Percentiles rank a stretch among this genome's conserved stretches.
Conservation (phyloP, 495 filamentous ascomycete species). For the Penicillium herquei region DNA sequence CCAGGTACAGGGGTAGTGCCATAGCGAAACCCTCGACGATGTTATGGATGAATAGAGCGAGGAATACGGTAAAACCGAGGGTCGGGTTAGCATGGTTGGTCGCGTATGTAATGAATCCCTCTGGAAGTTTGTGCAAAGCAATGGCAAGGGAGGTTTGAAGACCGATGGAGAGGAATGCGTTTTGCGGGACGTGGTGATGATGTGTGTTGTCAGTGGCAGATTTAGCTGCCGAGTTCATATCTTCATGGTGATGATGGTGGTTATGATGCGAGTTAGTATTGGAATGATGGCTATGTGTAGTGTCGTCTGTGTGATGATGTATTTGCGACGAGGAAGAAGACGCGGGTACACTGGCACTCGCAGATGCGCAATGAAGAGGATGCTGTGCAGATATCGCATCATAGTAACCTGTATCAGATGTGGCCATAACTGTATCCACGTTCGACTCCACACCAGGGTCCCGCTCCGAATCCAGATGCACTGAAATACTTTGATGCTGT, state of each 20-base stretch:
- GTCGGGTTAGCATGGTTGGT: constrained; percentile 92
- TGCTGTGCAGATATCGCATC: constrained; percentile 15
- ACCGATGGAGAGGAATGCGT: constrained; percentile 89
- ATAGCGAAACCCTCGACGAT: constrained; percentile 96
- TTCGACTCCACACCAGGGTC: constrained; percentile 1
- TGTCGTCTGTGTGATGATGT: constrained; percentile 1
- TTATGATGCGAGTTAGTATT: constrained; percentile 6
- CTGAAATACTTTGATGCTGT: constrained; percentile 17
- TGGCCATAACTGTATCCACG: constrained; percentile 1
- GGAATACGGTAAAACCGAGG: constrained; percentile 86
- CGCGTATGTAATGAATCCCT: constrained; percentile 97
- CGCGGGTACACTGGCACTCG: neutral
- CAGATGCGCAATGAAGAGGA: neutral
- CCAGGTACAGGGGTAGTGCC: constrained; percentile 87
- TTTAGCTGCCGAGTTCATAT: constrained; percentile 19
- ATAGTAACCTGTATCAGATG: constrained; percentile 15
- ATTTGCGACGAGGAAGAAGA: neutral
- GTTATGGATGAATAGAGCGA: constrained; percentile 96
- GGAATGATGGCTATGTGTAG: neutral
- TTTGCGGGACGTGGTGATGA: constrained; percentile 95
- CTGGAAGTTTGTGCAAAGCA: constrained; percentile 92
- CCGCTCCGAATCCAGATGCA: constrained; percentile 8
- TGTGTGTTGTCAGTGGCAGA: constrained; percentile 52
- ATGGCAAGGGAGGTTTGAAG: constrained; percentile 93
- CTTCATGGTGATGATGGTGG: constrained; percentile 5